Base-by-base conservation (phyloP, 2,329 filamentous ascomycete genomes). In the Cordyceps militaris region DNA sequence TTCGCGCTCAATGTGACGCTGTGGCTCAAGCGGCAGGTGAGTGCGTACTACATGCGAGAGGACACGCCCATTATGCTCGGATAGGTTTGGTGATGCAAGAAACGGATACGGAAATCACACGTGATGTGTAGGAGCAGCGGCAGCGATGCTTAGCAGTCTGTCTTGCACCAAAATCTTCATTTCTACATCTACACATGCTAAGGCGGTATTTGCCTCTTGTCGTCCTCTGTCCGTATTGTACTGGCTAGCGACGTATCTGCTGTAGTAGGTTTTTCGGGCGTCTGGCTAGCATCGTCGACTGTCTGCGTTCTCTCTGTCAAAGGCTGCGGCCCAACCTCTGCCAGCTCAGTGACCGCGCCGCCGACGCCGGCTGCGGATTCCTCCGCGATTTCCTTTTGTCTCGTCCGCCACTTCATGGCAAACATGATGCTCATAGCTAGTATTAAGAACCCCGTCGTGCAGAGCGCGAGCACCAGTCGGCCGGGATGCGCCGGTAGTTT, bases 381-480 rank as follows among this genome's bases (percentile, higher is more conserved):
- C 19, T 19, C 55, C 4, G 55, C 55, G 21, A n/a, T 10, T 2
- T 26, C 36, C 36, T 56, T 34, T 43, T 42, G 32, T 19, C n/a
- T 19, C 49, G 56, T 59, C 57, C 57, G 57, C 30, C 55, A 57
- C 28, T 36, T 34, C 4, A 57, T 51, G 13, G 36, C 36, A 51
- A 57, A 23, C 60, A 64, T 61, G 36, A 49, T 36, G 9, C 50
- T 60, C 9, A 60, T 56, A 7, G 53, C 51, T 13, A 57, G 21
- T 19, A 63, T 14, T 11, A 64, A 30, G 46, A 64, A 40, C 1
- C 56, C 52, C 1, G 60, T 60, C 6, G 62, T 64, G 47, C 58
- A 59, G n/a, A 61, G 57, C 4, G 57, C 60, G 52, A 64, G 56
- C 16, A 61, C 48, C 21, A 57, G 21, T n/a, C 53, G 54, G 4